Evolutionary conservation across 1,284 basidiomycete species (phyloP).

Genomic region (Ganoderma resinaceum): DNA sequence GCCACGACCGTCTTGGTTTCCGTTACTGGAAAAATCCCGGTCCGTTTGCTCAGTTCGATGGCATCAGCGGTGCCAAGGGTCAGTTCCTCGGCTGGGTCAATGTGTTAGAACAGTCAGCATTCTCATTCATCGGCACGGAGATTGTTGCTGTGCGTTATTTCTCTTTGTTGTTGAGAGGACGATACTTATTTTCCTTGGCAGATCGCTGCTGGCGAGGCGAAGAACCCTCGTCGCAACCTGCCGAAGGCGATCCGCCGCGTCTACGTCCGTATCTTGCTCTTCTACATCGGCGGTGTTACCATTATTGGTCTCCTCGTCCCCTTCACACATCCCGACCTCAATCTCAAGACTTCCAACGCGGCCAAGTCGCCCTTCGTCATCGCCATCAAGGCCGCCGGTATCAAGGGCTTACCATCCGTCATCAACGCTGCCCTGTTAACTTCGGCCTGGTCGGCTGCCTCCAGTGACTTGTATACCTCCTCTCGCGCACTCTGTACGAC

Average conservation of each 20-base stretch:
- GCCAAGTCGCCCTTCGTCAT: conserved; percentile 86
- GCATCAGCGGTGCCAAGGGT: conserved; percentile 55
- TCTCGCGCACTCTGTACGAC: conserved; percentile 80
- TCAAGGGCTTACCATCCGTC: conserved; percentile 82
- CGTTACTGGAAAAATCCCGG: conserved; percentile 64
- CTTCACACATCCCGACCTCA: conserved; percentile 64
- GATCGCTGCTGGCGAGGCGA: conserved; percentile 83
- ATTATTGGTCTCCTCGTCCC: conserved; percentile 83
- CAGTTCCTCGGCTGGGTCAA: conserved; percentile 62
- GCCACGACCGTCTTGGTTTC: conserved; percentile 57
- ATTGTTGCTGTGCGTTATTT: conserved; percentile 69
- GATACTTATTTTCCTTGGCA: conserved; percentile 2
- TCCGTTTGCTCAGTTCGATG: conserved; percentile 54
- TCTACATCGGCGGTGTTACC: conserved; percentile 68
- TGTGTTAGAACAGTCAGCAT: conserved; percentile 67
- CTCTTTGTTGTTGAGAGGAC: conserved; percentile 16
- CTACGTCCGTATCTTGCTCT: conserved; percentile 75
- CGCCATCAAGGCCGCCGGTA: conserved; percentile 77
- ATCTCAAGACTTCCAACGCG: conserved; percentile 63
- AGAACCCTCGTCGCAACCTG: conserved; percentile 72
- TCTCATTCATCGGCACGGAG: conserved; percentile 80
- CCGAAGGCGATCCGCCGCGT: conserved; percentile 73
- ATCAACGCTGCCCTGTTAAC: conserved; percentile 89
- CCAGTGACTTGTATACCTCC: conserved; percentile 83
- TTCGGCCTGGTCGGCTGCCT: conserved; percentile 88